Evolutionary conservation across 179 eudicot genomes (phyloP).

Genomic region (Amaranthus tricolor): DNA sequence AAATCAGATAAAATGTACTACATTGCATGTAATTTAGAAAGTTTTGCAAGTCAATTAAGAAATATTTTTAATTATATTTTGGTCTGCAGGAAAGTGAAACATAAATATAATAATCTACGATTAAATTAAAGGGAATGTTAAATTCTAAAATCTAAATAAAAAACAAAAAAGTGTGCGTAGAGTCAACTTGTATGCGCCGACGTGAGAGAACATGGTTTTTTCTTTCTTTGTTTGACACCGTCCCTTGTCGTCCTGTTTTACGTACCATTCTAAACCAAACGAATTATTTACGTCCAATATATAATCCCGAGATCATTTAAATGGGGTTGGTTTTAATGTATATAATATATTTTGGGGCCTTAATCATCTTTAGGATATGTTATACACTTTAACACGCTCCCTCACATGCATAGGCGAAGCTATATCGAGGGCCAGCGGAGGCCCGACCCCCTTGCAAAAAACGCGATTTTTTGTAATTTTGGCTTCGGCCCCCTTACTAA

Average conservation of each 20-base stretch:
- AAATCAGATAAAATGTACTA: background rate
- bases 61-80: background rate
- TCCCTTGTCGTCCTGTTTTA: background rate
- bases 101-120: background rate
- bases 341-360: too few relatives aligned
- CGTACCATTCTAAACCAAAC: background rate
- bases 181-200: slow-evolving; percentile 10
- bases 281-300: too few relatives aligned
- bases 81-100: slow-evolving; percentile 1
- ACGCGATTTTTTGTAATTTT: too few relatives aligned
- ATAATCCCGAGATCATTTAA: too few relatives aligned
- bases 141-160: background rate
- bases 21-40: background rate
- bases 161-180: background rate
- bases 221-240: slow-evolving; percentile 3
- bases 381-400: too few relatives aligned
- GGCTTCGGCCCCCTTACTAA: too few relatives aligned
- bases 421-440: too few relatives aligned
- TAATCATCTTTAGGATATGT: too few relatives aligned
- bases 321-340: too few relatives aligned
- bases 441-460: too few relatives aligned
- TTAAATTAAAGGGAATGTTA: background rate
- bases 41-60: slow-evolving; percentile 1
- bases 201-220: slow-evolving; percentile 15
- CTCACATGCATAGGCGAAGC: too few relatives aligned